A percentile compares a stretch with the other conserved stretches of the same genome.
Evolutionary conservation across 202 grass and related monocot genomes (phyloP).

Genomic region (Elaeis oleifera): DNA sequence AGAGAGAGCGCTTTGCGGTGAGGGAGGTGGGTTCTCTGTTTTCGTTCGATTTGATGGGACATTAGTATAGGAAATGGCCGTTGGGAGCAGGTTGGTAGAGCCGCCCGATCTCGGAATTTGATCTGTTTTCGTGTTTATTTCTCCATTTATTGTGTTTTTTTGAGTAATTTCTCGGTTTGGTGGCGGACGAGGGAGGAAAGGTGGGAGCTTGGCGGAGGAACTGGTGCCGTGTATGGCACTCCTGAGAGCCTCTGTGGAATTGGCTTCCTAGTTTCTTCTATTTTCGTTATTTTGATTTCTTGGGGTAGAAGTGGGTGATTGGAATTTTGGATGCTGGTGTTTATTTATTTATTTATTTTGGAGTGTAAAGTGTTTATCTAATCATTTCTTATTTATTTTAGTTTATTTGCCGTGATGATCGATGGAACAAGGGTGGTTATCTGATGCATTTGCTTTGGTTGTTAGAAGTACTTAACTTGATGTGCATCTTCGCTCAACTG

Average conservation of each 20-base stretch:
- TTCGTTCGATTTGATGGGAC: too few relatives aligned
- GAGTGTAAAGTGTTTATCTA: conserved; percentile 20
- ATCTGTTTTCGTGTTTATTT: conserved; percentile 1
- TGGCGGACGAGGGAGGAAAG: not conserved
- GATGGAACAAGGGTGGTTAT: conserved; percentile 1
- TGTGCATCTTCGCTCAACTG: too few relatives aligned
- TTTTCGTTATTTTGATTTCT: conserved; percentile 20
- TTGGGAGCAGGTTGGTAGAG: too few relatives aligned
- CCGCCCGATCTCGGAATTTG: too few relatives aligned
- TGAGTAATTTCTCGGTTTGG: conserved; percentile 4
- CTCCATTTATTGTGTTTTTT: not conserved
- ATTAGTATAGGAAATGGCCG: too few relatives aligned
- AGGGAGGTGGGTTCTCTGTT: not conserved
- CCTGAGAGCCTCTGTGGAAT: not conserved
- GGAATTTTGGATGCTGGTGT: not conserved
- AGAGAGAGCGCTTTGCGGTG: not conserved
- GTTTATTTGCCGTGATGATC: not conserved
- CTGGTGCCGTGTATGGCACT: conserved; percentile 9
- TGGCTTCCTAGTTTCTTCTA: conserved; percentile 1
- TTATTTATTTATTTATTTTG: not conserved
- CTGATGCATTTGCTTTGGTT: not conserved
- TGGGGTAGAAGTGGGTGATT: not conserved
- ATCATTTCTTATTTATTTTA: conserved; percentile 13
- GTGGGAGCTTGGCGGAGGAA: not conserved
- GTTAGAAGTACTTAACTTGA: too few relatives aligned